Evolutionary conservation across 345 rosid species (phyloP).

Genomic region (Angophora floribunda): DNA sequence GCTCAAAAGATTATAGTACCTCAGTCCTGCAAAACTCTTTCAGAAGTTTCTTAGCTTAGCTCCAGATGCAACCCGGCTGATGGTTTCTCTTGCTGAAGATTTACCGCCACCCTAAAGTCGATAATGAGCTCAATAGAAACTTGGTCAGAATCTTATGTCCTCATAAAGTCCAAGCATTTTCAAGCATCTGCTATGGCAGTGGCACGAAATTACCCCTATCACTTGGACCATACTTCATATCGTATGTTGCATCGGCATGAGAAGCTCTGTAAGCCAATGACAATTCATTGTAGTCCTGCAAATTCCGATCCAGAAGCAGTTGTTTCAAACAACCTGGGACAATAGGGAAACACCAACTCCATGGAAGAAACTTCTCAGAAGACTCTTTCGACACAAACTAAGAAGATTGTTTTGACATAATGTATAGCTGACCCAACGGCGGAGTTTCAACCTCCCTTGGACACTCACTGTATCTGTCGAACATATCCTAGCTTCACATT

Average conservation of each 20-base stretch:
- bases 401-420: background rate
- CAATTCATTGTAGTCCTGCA: constrained; percentile 92
- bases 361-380: background rate
- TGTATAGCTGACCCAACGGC: background rate
- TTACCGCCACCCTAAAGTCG: constrained; percentile 81
- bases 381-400: background rate
- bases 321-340: background rate
- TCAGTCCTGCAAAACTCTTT: constrained; percentile 71
- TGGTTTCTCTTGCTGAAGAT: constrained; percentile 99
- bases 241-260: constrained; percentile 96
- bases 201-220: constrained; percentile 46
- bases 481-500: background rate
- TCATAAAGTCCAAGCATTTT: background rate
- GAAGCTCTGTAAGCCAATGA: constrained; percentile 90
- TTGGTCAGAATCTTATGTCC: background rate
- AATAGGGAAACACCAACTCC: background rate
- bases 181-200: background rate
- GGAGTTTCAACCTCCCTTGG: background rate
- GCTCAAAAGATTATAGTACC: constrained; percentile 18
- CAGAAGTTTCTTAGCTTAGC: constrained; percentile 91
- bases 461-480: background rate
- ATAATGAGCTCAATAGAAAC: background rate
- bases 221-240: constrained; percentile 94
- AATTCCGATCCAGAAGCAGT: background rate
- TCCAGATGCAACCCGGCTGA: constrained; percentile 95